Base-by-base conservation (phyloP, 1,139 yeast genomes). In the Suhomyces bribrorum region DNA sequence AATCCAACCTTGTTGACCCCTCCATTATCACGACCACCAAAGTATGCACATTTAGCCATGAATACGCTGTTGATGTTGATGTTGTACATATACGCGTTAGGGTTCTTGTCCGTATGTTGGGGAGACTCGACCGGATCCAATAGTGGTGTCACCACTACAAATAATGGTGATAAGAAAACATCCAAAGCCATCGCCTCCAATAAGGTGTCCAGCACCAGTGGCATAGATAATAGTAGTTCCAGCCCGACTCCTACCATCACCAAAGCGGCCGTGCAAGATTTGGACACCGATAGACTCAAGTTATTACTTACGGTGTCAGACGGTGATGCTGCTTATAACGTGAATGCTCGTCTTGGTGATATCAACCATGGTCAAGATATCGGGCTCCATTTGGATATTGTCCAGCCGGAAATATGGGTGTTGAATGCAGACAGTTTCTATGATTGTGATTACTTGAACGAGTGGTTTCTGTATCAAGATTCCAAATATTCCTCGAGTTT, bases 401-500 rank as follows among this genome's bases (percentile, higher is more conserved):
- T 57, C 11, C 74, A 66, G 41, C 67, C 71, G 5, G 69, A 66
- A 15, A 32, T 65, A 1, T 68, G 72, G 72, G 69, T 63, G 1
- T 48, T 69, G 59, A 56, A 63, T 41, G 56, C 56, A 4, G 41
- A 54, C 9, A 36, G 44, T 3, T 50, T 64, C 35, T 47, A 47
- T 29, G 52, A 50, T 26, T 69, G 75, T 47, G 29, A 41, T 5
- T 46, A 51, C 13, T 34, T 62, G 7, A 40, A 46, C 30, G 18
- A 13, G 1, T 64, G 65, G 64, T 50, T 49, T 47, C 30, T 42
- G 7, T 46, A 54, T 2, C 58, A 38, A 16, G 28, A 15, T 7
- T 24, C 31, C 12, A 9, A 26, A 15, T 36, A 34, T 20, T 31
- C 47, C 15, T 14, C 7, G n/a, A 7, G n/a, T 4, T 11, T 45